Evolutionary conservation across 352 stramenopile species (phyloP), one percentile per base, ranked within the genome.

Genomic region (Phytophthora kernoviae): DNA sequence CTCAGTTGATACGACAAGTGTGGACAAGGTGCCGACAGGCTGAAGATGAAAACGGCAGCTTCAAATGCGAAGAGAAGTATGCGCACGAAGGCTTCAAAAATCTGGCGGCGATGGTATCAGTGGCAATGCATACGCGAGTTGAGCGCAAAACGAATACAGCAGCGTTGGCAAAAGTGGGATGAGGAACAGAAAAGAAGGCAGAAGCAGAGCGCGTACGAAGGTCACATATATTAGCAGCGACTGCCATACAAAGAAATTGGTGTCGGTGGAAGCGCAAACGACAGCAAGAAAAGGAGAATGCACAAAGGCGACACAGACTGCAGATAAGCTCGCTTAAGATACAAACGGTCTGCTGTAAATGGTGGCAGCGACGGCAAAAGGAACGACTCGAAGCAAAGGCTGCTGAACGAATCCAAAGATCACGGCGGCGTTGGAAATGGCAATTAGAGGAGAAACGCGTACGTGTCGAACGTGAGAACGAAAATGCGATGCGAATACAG

Each of bases 81-180:
- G 46, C 32, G 63, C 36, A 46, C 48, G 20, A 46, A 71, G 34
- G 18, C 33, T 67, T 11, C 55, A 70, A 40, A 65, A 41, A n/a
- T 14, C 37, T 72, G 63, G 63, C 39, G 32, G 2, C 50, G 34
- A 3, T 65, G 52, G 47, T 17, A 22, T 15, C 6, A 46, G 15
- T 50, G 43, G 48, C 57, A 24, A 39, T 12, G 30, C 17, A 45
- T 39, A 26, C 44, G 56, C 45, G 49, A 58, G 8, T 12, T 14
- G 10, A 61, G 48, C n/a, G 55, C 48, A 15, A 54, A 30, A 10
- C 54, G 27, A 30, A 67, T 70, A 21, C 56, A 65, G 32, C n/a
- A 42, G 9, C 14, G n/a, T 14, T 65, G 41, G 47, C 1, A 33
- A 8, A 54, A 60, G 24, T 43, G 51, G 33, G 15, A 34, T 22